These are phyloP conservation scores for Ophiostoma montium DNA, from an alignment of 2,329 filamentous ascomycete genomes.

Conservation along the genomic window DNA sequence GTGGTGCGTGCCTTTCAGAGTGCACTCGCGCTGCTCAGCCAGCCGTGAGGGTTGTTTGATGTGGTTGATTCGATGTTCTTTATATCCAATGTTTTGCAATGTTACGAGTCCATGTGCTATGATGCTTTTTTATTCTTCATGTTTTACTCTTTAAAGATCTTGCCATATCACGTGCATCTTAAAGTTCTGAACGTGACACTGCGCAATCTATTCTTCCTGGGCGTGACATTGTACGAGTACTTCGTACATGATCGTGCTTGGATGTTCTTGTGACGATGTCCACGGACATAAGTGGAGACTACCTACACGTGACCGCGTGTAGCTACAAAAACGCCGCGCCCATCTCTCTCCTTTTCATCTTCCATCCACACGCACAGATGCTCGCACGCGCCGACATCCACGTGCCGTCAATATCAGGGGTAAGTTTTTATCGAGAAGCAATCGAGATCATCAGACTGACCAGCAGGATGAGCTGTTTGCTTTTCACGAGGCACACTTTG, in stretches of 20 bases:
- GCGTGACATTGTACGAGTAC: no score
- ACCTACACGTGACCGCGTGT: neutral
- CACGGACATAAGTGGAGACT: no score
- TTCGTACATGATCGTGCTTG: no score
- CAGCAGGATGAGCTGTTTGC: slow-evolving; percentile 41
- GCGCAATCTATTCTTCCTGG: no score
- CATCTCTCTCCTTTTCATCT: neutral
- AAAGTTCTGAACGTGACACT: no score
- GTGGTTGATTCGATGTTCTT: neutral
- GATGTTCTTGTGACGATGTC: no score
- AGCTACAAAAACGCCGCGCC: neutral
- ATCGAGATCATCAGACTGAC: slow-evolving; percentile 1
- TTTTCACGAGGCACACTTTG: slow-evolving; percentile 50
- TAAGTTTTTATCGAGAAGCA: slow-evolving; percentile 12
- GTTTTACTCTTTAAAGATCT: no score
- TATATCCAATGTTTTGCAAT: neutral
- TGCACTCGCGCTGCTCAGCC: slow-evolving; percentile 40
- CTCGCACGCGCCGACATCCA: neutral
- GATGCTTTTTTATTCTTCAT: no score
- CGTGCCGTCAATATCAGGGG: slow-evolving; percentile 25
- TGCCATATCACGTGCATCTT: no score
- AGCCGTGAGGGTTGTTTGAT: slow-evolving; percentile 7
- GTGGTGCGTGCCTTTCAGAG: slow-evolving; percentile 50
- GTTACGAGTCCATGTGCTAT: neutral
- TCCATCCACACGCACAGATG: neutral